These are phyloP conservation scores for Cytospora chrysosperma DNA, from an alignment of 2,329 filamentous ascomycete genomes.

Conservation along the genomic window DNA sequence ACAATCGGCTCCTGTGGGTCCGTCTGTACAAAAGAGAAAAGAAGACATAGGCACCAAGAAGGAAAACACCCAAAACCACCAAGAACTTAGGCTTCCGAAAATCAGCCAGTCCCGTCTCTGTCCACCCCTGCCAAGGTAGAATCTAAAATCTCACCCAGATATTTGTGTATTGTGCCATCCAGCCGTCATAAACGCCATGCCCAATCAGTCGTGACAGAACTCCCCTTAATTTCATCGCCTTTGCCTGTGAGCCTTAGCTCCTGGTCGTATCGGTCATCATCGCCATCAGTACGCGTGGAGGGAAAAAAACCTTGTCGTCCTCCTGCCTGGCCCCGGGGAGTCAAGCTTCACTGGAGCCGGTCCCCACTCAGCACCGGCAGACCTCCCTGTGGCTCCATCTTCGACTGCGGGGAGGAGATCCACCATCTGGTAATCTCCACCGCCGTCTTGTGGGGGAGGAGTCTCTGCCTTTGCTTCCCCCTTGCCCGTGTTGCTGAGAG, in stretches of 20 bases:
- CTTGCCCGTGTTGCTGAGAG: neutral
- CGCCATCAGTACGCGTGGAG: slow-evolving; percentile 25
- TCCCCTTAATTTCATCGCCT: neutral
- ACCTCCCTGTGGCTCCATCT: neutral
- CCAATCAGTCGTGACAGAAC: neutral
- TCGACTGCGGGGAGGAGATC: neutral
- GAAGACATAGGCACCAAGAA: too few relatives aligned
- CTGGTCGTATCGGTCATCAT: slow-evolving; percentile 29
- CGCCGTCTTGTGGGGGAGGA: neutral
- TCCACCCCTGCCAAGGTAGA: neutral
- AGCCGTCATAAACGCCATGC: neutral
- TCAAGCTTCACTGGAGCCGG: neutral
- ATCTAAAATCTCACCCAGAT: too few relatives aligned
- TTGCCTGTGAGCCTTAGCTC: slow-evolving; percentile 2
- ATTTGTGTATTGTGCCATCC: neutral
- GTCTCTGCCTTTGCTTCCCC: neutral
- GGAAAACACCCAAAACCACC: too few relatives aligned
- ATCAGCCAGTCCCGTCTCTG: too few relatives aligned
- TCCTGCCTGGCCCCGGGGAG: slow-evolving; percentile 21
- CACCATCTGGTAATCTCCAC: neutral
- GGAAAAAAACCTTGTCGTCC: slow-evolving; percentile 21
- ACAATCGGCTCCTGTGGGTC: neutral
- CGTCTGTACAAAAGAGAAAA: too few relatives aligned
- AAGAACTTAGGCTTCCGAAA: too few relatives aligned
- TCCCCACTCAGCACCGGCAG: neutral